Conservation (phyloP, 192 early-diverging fungal species). For the Coemansia nantahalensis region DNA sequence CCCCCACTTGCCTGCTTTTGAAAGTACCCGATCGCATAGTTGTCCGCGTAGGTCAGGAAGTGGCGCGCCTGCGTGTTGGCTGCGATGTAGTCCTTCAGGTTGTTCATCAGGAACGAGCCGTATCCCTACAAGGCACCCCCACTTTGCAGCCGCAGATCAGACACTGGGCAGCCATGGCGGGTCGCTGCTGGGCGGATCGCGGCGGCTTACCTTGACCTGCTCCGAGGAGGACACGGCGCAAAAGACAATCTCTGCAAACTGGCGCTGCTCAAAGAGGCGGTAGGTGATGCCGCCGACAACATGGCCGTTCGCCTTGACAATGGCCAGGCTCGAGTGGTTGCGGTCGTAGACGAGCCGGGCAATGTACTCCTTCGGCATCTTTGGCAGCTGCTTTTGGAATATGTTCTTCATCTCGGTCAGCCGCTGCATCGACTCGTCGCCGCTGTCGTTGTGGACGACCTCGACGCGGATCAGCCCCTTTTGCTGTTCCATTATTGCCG, state of each 20-base stretch:
- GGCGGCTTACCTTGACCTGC: constrained; percentile 78
- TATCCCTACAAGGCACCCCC: constrained; percentile 92
- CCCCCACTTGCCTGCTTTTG: constrained; percentile 81
- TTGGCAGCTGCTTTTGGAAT: constrained; percentile 95
- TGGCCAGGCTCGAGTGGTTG: constrained; percentile 84
- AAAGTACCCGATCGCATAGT: constrained; percentile 98
- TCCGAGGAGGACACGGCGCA: constrained; percentile 88
- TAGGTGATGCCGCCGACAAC: constrained; percentile 96
- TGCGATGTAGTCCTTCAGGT: constrained; percentile 91
- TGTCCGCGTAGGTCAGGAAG: constrained; percentile 98
- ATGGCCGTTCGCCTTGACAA: constrained; percentile 55
- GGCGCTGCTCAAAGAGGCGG: constrained; percentile 79
- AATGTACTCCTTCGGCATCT: constrained; percentile 99
- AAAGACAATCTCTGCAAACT: constrained; percentile 99
- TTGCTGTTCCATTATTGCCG: constrained; percentile 64
- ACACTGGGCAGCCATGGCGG: no score
- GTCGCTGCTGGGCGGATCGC: no score
- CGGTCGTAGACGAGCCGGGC: constrained; percentile 94
- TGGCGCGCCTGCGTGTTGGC: constrained; percentile 70
- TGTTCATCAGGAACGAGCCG: constrained; percentile 93
- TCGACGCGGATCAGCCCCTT: constrained; percentile 66
- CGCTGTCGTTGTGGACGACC: constrained; percentile 80
- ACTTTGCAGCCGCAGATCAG: no score
- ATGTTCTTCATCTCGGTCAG: constrained; percentile 94
- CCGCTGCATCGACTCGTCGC: constrained; percentile 77